Evolutionary conservation across 371 early-diverging fungal genomes (phyloP), one percentile per base, ranked within the genome.

Genomic region (Chytridiales sp.): DNA sequence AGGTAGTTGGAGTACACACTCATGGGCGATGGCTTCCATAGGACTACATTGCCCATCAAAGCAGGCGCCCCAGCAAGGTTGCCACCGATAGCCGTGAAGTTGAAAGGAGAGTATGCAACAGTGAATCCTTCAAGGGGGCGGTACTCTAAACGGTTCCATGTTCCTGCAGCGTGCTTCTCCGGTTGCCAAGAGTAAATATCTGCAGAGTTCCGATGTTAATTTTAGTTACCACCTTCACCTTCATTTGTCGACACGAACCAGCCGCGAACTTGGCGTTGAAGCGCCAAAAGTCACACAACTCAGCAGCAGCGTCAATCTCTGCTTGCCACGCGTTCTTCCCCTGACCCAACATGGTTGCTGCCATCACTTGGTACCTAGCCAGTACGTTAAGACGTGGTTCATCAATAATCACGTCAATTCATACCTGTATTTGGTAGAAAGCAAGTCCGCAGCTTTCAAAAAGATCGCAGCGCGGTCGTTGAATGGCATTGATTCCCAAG

Each of bases 311-410:
- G 71, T 97, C 98, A 66, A 98, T 98, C 78, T 97, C 98, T 9
- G 98, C 98, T 80, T 98, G 97, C 95, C 96, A 98, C 66, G 87
- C 89, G 77, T 95, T 98, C 83, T 98, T 98, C 47, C 95, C 95
- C 79, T 98, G 98, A 51, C 98, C 98, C 34, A 98, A 78, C 95
- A 98, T 97, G 49, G 98, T 94, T 36, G 97, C 94, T 17, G 98
- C 98, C 87, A 95, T 85, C 47, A 93, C 62, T 81, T 91, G 83
- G 82, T 91, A 93, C 72, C 88, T 79, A 62, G 22, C 9, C 34
- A 42, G 31, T 5, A 58, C 21, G 19, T 29, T 8, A 50, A 34
- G 27, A 47, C 22, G 47, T 54, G 19, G 11, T 27, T 38, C 27
- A 27, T 29, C 9, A 9, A 5, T 9, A n/a, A 11, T 17, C 15